A percentile compares a stretch with the other conserved stretches of the same genome.
Evolutionary conservation across 129 eudicot genomes (phyloP).

Genomic region (Escallonia herrerae): DNA sequence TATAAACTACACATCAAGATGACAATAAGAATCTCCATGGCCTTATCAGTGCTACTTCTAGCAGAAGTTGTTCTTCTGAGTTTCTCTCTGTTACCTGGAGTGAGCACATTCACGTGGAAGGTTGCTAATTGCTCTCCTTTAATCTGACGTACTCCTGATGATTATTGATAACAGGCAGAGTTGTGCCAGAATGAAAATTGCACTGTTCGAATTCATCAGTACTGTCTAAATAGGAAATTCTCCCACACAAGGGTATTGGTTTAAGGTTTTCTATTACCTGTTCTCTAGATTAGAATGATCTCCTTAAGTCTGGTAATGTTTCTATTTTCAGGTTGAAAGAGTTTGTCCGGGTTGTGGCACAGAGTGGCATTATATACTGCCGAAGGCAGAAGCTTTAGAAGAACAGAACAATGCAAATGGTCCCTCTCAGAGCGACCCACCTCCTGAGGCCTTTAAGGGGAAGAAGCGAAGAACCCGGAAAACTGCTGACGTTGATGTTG

Average conservation of each 20-base stretch:
- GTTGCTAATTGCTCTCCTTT: not conserved
- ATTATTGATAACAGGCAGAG: constrained; percentile 52
- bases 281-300: not conserved
- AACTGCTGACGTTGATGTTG: constrained; percentile 13
- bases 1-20: not conserved
- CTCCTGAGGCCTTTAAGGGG: constrained; percentile 9
- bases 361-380: constrained; percentile 39
- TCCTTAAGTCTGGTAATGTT: not conserved
- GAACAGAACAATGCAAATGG: constrained; percentile 23
- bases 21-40: not conserved
- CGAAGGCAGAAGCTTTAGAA: constrained; percentile 53
- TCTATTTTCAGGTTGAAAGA: constrained; percentile 39
- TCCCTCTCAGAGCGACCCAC: constrained; percentile 24
- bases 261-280: not conserved
- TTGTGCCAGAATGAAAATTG: constrained; percentile 63
- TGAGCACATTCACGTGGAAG: not conserved
- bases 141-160: constrained; percentile 9
- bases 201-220: constrained; percentile 53
- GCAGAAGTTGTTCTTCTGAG: not conserved
- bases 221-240: constrained; percentile 62
- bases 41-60: not conserved
- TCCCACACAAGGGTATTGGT: constrained; percentile 44
- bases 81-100: not conserved
- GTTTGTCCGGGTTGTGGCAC: constrained; percentile 75
- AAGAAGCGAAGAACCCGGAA: constrained; percentile 20